A percentile compares a stretch with the other conserved stretches of the same genome.
Evolutionary conservation across 192 early-diverging fungal species (phyloP).

Genomic region (Coemansia sp.): DNA sequence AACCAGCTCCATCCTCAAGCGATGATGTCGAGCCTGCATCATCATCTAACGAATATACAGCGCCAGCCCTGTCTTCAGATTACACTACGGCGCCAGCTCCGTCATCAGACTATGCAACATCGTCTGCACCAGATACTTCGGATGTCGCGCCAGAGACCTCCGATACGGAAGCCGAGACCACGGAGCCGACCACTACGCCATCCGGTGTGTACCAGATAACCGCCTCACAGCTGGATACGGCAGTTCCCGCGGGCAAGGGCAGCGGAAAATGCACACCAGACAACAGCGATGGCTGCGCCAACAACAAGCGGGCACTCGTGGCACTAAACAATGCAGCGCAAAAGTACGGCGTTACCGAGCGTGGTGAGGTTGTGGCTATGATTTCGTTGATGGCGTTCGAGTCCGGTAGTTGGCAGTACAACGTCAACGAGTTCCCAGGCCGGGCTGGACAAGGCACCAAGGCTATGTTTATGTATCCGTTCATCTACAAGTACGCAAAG

Average conservation of each 20-base stretch:
- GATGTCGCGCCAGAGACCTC: neutral
- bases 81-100: neutral
- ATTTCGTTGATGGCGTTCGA: conserved; percentile 33
- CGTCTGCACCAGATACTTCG: neutral
- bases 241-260: conserved; percentile 7
- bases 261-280: neutral
- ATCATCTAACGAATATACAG: neutral
- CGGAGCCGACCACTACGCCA: neutral
- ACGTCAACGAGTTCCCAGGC: conserved; percentile 21
- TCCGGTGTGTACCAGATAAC: conserved; percentile 1
- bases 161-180: neutral
- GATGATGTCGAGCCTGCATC: neutral
- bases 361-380: conserved; percentile 32
- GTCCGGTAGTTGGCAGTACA: conserved; percentile 31
- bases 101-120: neutral
- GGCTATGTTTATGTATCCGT: conserved; percentile 34
- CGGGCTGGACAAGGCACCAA: conserved; percentile 30
- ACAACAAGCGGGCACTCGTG: conserved; percentile 18
- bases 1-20: neutral
- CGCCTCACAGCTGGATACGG: conserved; percentile 4
- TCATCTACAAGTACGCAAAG: conserved; percentile 26
- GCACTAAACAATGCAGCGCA: conserved; percentile 21
- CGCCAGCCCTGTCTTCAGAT: neutral
- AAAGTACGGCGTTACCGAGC: conserved; percentile 24
- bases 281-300: conserved; percentile 16